A percentile compares a stretch with the other conserved stretches of the same genome.
phyloP scores from a whole-genome alignment of 495 filamentous ascomycete genomes.

The Penicillium taxi region DNA sequence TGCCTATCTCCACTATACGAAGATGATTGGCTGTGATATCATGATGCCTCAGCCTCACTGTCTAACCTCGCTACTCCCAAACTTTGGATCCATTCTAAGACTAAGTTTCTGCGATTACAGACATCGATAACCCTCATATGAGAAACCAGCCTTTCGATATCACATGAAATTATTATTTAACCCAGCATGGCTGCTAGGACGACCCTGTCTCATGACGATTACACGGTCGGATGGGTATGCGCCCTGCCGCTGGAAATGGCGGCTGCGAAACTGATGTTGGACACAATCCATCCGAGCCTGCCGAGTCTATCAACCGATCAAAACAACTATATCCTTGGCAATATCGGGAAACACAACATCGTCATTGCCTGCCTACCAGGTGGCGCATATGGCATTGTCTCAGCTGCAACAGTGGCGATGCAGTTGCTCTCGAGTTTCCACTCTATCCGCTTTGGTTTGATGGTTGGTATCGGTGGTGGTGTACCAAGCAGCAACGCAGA shows the following conservation, averaged over 20 bases:
- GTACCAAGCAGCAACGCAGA: constrained; percentile 23
- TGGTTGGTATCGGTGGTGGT: constrained; percentile 5
- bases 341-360: constrained; percentile 22
- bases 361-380: constrained; percentile 20
- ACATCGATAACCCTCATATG: too few relatives aligned
- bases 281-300: constrained; percentile 19
- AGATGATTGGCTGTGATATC: too few relatives aligned
- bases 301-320: constrained; percentile 14
- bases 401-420: constrained; percentile 21
- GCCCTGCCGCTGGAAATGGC: constrained; percentile 24
- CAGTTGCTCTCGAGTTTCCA: constrained; percentile 27
- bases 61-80: too few relatives aligned
- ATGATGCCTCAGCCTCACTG: too few relatives aligned
- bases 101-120: too few relatives aligned
- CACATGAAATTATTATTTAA: not conserved
- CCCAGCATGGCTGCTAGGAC: constrained; percentile 1
- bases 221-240: constrained; percentile 25
- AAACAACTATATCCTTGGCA: constrained; percentile 28
- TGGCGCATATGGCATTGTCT: constrained; percentile 13
- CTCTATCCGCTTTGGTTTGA: constrained; percentile 26
- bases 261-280: constrained; percentile 28
- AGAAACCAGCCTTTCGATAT: too few relatives aligned
- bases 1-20: too few relatives aligned
- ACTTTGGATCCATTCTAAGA: too few relatives aligned
- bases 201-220: constrained; percentile 14